Conservation (phyloP, 1,284 basidiomycete species). For the Cryptococcus wingfieldii region DNA sequence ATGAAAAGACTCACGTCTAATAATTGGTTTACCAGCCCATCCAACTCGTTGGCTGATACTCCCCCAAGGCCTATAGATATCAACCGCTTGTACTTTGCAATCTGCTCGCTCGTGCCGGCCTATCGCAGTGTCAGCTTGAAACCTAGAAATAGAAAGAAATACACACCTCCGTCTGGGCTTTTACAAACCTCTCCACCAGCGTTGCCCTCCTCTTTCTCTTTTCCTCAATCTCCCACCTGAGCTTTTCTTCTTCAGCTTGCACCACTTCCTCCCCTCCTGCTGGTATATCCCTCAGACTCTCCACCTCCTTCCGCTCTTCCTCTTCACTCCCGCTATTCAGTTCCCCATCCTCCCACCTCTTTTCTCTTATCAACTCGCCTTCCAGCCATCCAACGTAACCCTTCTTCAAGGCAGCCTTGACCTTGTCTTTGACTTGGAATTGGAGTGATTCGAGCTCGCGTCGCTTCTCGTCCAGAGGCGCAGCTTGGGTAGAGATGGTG, state of each 20-base stretch:
- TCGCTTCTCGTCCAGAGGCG: constrained; percentile 63
- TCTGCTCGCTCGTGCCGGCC: constrained; percentile 73
- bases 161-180: constrained; percentile 72
- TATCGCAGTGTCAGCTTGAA: constrained; percentile 21
- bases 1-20: constrained; percentile 60
- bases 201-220: constrained; percentile 64
- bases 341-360: constrained; percentile 35
- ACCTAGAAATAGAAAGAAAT: neutral
- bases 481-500: constrained; percentile 62
- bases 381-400: constrained; percentile 91
- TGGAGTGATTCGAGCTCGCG: constrained; percentile 63
- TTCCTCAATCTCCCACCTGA: constrained; percentile 63
- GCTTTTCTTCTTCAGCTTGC: constrained; percentile 57
- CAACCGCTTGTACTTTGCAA: constrained; percentile 78
- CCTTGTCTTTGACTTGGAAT: constrained; percentile 59
- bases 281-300: constrained; percentile 44
- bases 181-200: constrained; percentile 68
- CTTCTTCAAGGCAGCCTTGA: constrained; percentile 66
- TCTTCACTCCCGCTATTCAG: constrained; percentile 12
- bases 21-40: constrained; percentile 73
- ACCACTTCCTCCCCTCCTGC: constrained; percentile 45
- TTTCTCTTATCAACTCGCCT: constrained; percentile 74
- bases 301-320: constrained; percentile 42
- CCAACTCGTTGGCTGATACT: constrained; percentile 75
- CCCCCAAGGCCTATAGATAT: constrained; percentile 87